Conservation (phyloP, 331 rosid species). For the Malus hybrid region DNA sequence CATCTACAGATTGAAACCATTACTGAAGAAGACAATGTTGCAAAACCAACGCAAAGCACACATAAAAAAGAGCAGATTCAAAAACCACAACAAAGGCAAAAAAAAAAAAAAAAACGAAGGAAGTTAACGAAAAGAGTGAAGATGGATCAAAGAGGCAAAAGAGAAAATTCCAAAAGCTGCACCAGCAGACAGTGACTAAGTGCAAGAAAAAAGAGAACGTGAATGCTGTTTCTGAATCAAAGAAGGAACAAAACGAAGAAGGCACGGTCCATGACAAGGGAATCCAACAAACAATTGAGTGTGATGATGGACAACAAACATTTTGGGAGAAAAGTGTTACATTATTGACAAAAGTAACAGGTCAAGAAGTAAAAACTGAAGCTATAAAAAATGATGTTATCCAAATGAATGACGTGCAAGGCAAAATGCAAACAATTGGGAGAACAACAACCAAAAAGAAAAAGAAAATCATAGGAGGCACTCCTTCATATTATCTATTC, state of each 20-base stretch:
- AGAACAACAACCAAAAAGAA: too few species aligned
- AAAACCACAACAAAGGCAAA: too few species aligned
- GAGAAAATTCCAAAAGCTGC: neutral
- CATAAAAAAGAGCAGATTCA: too few species aligned
- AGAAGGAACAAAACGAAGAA: neutral
- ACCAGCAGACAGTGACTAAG: neutral
- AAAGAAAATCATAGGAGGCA: too few species aligned
- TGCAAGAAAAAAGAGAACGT: too few species aligned
- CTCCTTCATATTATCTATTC: too few species aligned
- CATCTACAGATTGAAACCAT: too few species aligned
- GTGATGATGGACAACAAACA: neutral
- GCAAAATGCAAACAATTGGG: neutral
- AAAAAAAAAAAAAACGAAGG: too few species aligned
- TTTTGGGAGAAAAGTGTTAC: too few species aligned
- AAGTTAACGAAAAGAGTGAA: neutral
- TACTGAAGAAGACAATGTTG: too few species aligned
- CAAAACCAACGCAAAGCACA: too few species aligned
- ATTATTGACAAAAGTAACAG: neutral
- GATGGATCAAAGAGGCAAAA: neutral
- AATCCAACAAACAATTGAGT: neutral
- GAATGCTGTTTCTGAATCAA: too few species aligned
- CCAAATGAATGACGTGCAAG: neutral
- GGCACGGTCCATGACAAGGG: neutral
- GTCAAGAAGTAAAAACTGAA: neutral
- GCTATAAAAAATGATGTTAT: neutral